Evolutionary conservation across 2,329 filamentous ascomycete genomes (phyloP).

Genomic region (Fusarium sp.): DNA sequence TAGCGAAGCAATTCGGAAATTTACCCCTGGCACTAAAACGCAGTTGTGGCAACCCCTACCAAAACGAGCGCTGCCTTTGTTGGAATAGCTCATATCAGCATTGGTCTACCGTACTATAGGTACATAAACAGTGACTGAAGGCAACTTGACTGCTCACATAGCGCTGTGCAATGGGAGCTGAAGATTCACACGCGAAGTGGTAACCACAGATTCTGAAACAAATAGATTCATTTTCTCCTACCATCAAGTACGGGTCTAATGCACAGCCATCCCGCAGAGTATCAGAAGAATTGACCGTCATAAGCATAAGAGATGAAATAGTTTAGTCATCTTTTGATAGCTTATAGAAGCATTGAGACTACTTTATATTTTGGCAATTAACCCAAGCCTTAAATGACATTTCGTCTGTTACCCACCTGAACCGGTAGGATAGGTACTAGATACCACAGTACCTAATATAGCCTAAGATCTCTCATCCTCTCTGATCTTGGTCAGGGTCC

Average conservation of each 20-base stretch:
- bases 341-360: too few relatives aligned
- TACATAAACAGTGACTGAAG: conserved; percentile 10
- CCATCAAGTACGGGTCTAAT: neutral
- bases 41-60: conserved; percentile 27
- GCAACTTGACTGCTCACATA: neutral
- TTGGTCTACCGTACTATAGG: conserved; percentile 4
- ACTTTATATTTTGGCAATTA: too few relatives aligned
- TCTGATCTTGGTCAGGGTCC: neutral
- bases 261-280: neutral
- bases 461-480: neutral
- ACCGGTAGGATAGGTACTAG: too few relatives aligned
- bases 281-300: too few relatives aligned
- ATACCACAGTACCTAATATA: too few relatives aligned
- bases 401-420: too few relatives aligned
- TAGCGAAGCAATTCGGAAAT: conserved; percentile 11
- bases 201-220: conserved; percentile 18
- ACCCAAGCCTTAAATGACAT: too few relatives aligned
- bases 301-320: too few relatives aligned
- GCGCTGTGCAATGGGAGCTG: conserved; percentile 7
- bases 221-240: neutral
- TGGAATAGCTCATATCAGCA: conserved; percentile 15
- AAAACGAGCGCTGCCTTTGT: conserved; percentile 30
- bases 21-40: conserved; percentile 33
- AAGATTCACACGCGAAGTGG: neutral
- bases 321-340: too few relatives aligned